Evolutionary conservation across 2,329 filamentous ascomycete species (phyloP).

Genomic region (Eutypa lata): DNA sequence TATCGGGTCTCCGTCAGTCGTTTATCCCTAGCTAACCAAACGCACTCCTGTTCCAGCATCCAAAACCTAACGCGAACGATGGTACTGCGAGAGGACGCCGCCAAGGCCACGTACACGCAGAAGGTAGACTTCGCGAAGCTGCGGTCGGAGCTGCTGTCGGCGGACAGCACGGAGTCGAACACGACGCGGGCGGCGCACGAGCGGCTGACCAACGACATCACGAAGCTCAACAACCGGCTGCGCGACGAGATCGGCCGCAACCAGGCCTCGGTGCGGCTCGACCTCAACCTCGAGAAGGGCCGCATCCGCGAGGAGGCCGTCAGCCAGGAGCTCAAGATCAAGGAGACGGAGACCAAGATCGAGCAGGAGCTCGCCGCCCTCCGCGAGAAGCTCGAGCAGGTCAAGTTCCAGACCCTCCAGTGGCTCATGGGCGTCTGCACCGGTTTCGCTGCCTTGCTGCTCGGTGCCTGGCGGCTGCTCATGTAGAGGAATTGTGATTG

Average conservation of each 20-base stretch:
- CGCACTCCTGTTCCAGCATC: slow-evolving; percentile 54
- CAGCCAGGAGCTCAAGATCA: slow-evolving; percentile 94
- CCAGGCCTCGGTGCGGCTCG: slow-evolving; percentile 86
- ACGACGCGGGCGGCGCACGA: slow-evolving; percentile 89
- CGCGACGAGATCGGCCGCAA: slow-evolving; percentile 93
- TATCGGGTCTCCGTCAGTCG: too few species aligned
- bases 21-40: background rate
- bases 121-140: slow-evolving; percentile 99
- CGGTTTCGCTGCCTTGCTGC: slow-evolving; percentile 62
- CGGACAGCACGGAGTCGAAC: slow-evolving; percentile 86
- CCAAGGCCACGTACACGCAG: slow-evolving; percentile 75
- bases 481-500: too few species aligned
- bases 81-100: slow-evolving; percentile 92
- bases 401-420: slow-evolving; percentile 97
- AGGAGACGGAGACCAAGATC: slow-evolving; percentile 97
- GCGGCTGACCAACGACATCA: slow-evolving; percentile 87
- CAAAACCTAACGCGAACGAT: slow-evolving; percentile 97
- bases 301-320: slow-evolving; percentile 95
- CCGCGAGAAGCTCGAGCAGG: slow-evolving; percentile 87
- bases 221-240: slow-evolving; percentile 84
- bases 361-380: slow-evolving; percentile 94
- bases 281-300: slow-evolving; percentile 95
- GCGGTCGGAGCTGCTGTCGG: slow-evolving; percentile 86
- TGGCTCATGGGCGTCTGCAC: slow-evolving; percentile 90
- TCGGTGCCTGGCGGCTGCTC: slow-evolving; percentile 68